Evolutionary conservation across 2,329 filamentous ascomycete species (phyloP), one percentile per base, ranked within the genome.

Genomic region (Cercospora beticola): DNA sequence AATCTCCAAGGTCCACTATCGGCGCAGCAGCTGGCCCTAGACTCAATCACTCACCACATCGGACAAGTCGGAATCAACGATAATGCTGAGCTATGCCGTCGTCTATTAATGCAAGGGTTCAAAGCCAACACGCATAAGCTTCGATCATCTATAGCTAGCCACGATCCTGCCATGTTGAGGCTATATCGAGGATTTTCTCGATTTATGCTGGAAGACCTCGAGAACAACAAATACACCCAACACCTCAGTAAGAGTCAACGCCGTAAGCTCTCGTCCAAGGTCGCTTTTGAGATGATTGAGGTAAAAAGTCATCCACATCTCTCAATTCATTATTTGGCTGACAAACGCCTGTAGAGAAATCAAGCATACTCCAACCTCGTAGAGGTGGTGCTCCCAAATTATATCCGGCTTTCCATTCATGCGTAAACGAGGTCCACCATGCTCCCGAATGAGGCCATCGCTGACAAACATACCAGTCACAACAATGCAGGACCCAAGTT

Each of bases 341-440:
- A 31, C 30, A 9, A 31, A 31, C 30, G 30, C 62, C 28, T 57
- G 49, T 26, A 65, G 62, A 14, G 62, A 21, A 65, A 65, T 40
- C 62, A 65, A 58, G 62, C 62, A 28, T 65, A 65, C 52, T 65
- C 62, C 31, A 65, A 65, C 18, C 46, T 65, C 18, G 36, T 65
- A 26, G 62, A 65, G 62, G 30, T 58, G 30, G 16, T 65, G 46
- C 28, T 65, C 10, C 62, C 62, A 9, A 18, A 65, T 40, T 52
- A 65, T 33, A 18, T 65, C 14, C 46, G 62, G 52, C 62, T 65
- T 21, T 65, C 62, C n/a, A 65, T 65, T 33, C 62, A 65, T 36
- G 62, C 62, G 62, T 65, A 31, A 65, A 52, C 30, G 23, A 18
- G 18, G 26, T 31, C 23, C 28, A 18, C 58, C 28, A 14, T 28